These are phyloP conservation scores for Rhypophila decipiens DNA, from an alignment of 495 filamentous ascomycete species.

Conservation along the genomic window DNA sequence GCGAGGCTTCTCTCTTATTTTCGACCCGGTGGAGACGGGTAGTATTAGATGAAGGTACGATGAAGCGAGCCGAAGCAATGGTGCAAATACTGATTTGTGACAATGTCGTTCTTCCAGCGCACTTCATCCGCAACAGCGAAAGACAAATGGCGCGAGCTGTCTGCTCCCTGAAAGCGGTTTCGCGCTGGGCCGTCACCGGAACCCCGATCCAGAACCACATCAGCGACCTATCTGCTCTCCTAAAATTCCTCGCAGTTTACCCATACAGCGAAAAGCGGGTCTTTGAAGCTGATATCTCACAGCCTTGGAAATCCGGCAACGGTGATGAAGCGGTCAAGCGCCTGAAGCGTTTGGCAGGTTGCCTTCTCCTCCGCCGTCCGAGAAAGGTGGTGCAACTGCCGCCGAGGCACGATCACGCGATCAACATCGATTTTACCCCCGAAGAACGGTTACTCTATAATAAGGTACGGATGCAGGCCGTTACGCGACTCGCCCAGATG, in stretches of 20 bases:
- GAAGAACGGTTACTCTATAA: constrained; percentile 28
- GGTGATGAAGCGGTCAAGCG: constrained; percentile 19
- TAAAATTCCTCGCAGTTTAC: constrained; percentile 31
- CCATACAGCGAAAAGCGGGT: constrained; percentile 29
- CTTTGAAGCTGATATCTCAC: constrained; percentile 27
- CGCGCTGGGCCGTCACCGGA: constrained; percentile 37
- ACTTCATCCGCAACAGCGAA: constrained; percentile 31
- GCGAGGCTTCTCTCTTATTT: constrained; percentile 14
- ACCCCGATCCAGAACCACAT: constrained; percentile 40
- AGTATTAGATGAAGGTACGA: constrained; percentile 43
- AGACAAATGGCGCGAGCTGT: constrained; percentile 26
- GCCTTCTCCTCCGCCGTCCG: constrained; percentile 29
- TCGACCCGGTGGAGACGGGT: constrained; percentile 31
- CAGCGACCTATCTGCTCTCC: constrained; percentile 25
- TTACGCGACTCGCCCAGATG: constrained; percentile 19
- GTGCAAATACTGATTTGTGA: neutral
- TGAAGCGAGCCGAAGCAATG: neutral
- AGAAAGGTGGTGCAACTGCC: constrained; percentile 30
- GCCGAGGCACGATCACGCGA: constrained; percentile 15
- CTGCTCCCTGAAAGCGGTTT: constrained; percentile 22
- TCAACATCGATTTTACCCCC: constrained; percentile 20
- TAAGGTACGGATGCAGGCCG: constrained; percentile 10
- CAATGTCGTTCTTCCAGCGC: no score
- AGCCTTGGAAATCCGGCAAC: constrained; percentile 16
- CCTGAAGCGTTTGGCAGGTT: neutral